Conservation (phyloP, 306 rosid species). For the Quillaja saponaria region DNA sequence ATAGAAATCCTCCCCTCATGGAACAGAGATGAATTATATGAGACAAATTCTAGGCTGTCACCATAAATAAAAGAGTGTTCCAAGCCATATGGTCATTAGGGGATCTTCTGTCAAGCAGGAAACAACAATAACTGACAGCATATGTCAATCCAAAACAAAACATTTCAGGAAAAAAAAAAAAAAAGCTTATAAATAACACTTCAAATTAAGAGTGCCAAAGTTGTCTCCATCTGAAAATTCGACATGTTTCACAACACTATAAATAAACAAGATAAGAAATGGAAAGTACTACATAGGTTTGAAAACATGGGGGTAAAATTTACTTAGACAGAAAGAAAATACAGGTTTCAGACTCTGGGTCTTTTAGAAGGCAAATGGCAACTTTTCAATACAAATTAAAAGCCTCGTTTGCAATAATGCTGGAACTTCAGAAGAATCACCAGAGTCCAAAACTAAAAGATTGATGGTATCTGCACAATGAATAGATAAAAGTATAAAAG, state of each 20-base stretch:
- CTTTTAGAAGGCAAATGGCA: conserved; percentile 48
- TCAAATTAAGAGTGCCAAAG: conserved; percentile 34
- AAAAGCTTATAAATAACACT: conserved; percentile 33
- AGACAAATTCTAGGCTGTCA: conserved; percentile 4
- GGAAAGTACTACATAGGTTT: conserved; percentile 26
- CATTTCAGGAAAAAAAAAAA: background rate
- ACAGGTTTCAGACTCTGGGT: conserved; percentile 34
- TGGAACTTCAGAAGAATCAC: conserved; percentile 81
- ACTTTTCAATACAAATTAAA: conserved; percentile 51
- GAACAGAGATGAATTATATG: conserved; percentile 1
- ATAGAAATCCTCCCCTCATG: conserved; percentile 7
- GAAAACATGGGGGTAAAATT: conserved; percentile 22
- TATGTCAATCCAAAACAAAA: background rate
- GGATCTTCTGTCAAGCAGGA: conserved; percentile 4
- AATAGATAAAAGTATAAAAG: conserved; percentile 56
- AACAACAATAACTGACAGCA: conserved; percentile 15
- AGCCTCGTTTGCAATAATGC: conserved; percentile 72
- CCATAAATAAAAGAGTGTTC: background rate
- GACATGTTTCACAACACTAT: conserved; percentile 37
- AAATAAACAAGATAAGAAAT: conserved; percentile 3
- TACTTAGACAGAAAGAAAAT: conserved; percentile 22
- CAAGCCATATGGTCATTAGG: conserved; percentile 9
- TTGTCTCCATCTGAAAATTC: conserved; percentile 53
- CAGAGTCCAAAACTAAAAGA: conserved; percentile 75
- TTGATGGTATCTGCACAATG: conserved; percentile 80